These are phyloP conservation scores for Eremothecium sinecaudum DNA, from an alignment of 1,139 yeast species.

Conservation along the genomic window DNA sequence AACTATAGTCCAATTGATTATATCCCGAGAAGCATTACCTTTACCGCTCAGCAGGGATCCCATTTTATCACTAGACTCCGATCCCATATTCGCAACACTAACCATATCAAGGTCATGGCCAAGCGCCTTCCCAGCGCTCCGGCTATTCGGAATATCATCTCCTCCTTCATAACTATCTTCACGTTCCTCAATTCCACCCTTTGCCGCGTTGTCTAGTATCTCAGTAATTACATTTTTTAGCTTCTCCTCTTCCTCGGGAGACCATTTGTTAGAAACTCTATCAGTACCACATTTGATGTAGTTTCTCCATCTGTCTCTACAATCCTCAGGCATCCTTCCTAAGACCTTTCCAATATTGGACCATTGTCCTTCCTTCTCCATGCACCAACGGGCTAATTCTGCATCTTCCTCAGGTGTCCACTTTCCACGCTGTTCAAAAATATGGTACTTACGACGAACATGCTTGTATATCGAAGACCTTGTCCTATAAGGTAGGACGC, in stretches of 20 bases:
- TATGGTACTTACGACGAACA: constrained; percentile 79
- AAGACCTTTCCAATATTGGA: constrained; percentile 63
- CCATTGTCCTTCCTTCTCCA: constrained; percentile 74
- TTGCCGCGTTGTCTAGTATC: constrained; percentile 27
- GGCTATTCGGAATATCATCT: constrained; percentile 15
- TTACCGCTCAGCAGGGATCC: constrained; percentile 6
- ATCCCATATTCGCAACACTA: neutral
- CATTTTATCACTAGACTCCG: constrained; percentile 10
- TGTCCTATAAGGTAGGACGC: constrained; percentile 72
- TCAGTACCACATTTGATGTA: constrained; percentile 81
- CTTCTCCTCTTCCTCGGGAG: constrained; percentile 56
- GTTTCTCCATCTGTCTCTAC: constrained; percentile 93
- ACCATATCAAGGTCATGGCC: constrained; percentile 5
- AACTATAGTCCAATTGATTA: constrained; percentile 82
- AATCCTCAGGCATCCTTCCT: constrained; percentile 96
- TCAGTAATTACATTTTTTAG: constrained; percentile 48
- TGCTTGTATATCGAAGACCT: constrained; percentile 87
- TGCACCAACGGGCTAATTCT: constrained; percentile 51
- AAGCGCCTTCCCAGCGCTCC: constrained; percentile 1
- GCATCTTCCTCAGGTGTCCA: constrained; percentile 81
- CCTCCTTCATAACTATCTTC: constrained; percentile 20
- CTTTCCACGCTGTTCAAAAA: constrained; percentile 76
- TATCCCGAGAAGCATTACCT: constrained; percentile 24
- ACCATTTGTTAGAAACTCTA: constrained; percentile 73
- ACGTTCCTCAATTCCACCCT: constrained; percentile 15